Percentiles rank a stretch among this genome's conserved stretches.
These are phyloP conservation scores for Corniculantispora saksenae DNA, from an alignment of 2,329 filamentous ascomycete genomes.

Conservation along the genomic window DNA sequence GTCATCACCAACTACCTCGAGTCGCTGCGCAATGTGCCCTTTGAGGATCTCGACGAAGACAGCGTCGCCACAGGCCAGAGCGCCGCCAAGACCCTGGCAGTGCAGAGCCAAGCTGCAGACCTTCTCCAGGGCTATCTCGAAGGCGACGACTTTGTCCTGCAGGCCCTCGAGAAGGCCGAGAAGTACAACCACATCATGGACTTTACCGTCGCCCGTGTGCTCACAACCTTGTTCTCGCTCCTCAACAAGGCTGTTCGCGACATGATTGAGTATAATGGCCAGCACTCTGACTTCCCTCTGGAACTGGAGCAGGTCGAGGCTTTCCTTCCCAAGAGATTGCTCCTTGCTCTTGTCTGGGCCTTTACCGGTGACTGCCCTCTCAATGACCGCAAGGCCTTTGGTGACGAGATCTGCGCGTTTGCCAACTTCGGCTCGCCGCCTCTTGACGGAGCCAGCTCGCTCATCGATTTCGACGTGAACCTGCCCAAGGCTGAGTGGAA, in stretches of 20 bases:
- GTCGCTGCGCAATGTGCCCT: conserved; percentile 76
- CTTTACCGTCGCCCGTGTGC: conserved; percentile 84
- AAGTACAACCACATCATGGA: conserved; percentile 97
- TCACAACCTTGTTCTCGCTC: conserved; percentile 92
- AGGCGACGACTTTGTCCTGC: conserved; percentile 77
- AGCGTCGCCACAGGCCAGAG: conserved; percentile 73
- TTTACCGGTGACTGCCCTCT: conserved; percentile 94
- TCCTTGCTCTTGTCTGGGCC: conserved; percentile 92
- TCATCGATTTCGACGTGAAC: conserved; percentile 94
- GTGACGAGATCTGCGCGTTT: conserved; percentile 78
- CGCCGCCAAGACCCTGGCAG: conserved; percentile 74
- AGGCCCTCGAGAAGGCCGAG: conserved; percentile 73
- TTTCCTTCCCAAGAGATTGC: conserved; percentile 89
- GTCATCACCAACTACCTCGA: conserved; percentile 91
- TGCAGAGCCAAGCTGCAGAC: conserved; percentile 78
- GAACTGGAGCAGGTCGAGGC: conserved; percentile 87
- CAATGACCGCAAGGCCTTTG: conserved; percentile 82
- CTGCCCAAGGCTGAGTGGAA: conserved; percentile 88
- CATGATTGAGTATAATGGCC: conserved; percentile 91
- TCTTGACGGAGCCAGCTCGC: conserved; percentile 73
- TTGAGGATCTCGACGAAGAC: conserved; percentile 96
- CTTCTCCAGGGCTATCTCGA: conserved; percentile 75
- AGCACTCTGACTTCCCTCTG: conserved; percentile 91
- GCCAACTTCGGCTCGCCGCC: conserved; percentile 85
- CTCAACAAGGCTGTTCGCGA: conserved; percentile 92